Evolutionary conservation across 1,284 basidiomycete genomes (phyloP).

Genomic region (Moesziomyces antarcticus): DNA sequence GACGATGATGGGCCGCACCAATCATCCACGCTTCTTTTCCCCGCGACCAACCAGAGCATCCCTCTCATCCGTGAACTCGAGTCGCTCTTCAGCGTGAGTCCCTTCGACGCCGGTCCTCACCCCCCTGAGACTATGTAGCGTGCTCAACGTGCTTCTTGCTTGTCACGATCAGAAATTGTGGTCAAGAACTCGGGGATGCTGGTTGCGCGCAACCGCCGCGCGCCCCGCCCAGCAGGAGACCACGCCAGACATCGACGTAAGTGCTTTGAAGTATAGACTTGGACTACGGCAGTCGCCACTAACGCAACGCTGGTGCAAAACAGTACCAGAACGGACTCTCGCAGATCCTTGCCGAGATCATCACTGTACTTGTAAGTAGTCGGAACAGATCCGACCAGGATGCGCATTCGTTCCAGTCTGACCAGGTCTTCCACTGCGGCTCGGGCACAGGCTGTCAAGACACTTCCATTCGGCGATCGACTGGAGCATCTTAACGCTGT

Average conservation of each 20-base stretch:
- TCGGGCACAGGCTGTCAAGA: neutral
- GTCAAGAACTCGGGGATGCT: neutral
- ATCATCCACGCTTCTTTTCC: neutral
- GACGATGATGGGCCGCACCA: neutral
- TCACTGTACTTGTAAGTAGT: conserved; percentile 18
- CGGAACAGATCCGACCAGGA: no score
- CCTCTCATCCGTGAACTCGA: conserved; percentile 15
- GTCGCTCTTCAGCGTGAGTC: conserved; percentile 12
- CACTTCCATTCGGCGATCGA: neutral
- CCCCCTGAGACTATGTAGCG: neutral
- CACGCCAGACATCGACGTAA: conserved; percentile 1
- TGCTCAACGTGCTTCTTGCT: neutral
- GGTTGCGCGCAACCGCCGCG: no score
- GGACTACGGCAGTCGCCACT: neutral
- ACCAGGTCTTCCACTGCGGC: neutral
- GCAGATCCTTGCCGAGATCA: conserved; percentile 13
- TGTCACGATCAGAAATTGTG: neutral
- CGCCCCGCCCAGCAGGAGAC: neutral
- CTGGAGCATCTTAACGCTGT: neutral
- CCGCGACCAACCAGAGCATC: neutral
- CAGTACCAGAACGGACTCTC: conserved; percentile 28
- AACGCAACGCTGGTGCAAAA: neutral
- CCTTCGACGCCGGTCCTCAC: no score
- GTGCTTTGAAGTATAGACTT: neutral
- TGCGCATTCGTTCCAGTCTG: neutral